Percentiles rank a stretch among this genome's conserved stretches.
Evolutionary conservation across 257 asterid species (phyloP).

Genomic region (Solanum commersonii): DNA sequence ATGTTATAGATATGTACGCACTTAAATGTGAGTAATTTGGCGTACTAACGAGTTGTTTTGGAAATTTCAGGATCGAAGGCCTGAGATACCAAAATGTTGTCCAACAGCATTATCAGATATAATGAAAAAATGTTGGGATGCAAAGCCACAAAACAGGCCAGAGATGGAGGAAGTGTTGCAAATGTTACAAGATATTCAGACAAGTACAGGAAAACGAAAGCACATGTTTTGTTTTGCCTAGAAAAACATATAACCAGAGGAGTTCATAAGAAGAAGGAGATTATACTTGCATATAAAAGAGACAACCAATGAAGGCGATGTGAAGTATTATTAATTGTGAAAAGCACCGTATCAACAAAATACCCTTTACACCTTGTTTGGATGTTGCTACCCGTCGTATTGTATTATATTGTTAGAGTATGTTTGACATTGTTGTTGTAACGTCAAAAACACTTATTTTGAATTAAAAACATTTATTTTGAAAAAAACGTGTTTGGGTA

Average conservation of each 20-base stretch:
- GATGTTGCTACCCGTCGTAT: too few relatives aligned
- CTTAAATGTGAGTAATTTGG: not conserved
- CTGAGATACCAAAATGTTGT: not conserved
- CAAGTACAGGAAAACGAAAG: not conserved
- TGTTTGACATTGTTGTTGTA: not conserved
- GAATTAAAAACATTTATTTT: too few relatives aligned
- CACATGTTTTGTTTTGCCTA: not conserved
- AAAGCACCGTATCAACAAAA: not conserved
- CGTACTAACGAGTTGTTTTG: not conserved
- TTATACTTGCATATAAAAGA: not conserved
- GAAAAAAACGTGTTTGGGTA: too few relatives aligned
- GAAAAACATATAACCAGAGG: not conserved
- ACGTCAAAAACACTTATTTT: not conserved
- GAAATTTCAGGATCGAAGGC: not conserved
- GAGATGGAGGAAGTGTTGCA: constrained; percentile 13
- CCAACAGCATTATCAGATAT: constrained; percentile 4
- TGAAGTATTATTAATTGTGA: not conserved
- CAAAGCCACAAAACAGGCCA: constrained; percentile 5
- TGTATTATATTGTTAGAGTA: not conserved
- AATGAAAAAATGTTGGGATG: constrained; percentile 7
- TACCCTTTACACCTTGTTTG: too few relatives aligned
- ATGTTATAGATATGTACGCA: not conserved
- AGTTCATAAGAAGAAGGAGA: not conserved
- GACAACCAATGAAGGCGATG: not conserved
- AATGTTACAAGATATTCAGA: not conserved